Evolutionary conservation across 2,329 filamentous ascomycete species (phyloP).

Genomic region (Biscogniauxia sp.): DNA sequence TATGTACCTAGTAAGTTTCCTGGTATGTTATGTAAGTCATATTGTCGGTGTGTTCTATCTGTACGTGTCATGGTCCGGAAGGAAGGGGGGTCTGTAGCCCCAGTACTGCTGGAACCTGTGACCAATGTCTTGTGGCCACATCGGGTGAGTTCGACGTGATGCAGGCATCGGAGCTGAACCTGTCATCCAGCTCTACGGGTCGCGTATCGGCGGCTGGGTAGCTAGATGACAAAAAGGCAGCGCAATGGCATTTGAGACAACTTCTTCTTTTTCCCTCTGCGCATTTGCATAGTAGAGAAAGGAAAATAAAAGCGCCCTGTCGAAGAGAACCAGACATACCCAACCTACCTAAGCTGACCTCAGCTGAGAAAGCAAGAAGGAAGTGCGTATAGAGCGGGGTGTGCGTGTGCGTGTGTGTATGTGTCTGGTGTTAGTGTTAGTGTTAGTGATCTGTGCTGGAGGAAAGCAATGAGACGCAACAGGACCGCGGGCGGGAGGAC

Average conservation of each 20-base stretch:
- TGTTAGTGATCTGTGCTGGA: background rate
- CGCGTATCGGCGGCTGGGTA: background rate
- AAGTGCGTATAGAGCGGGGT: too few species aligned
- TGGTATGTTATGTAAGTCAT: background rate
- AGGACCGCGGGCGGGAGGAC: background rate
- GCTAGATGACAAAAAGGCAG: background rate
- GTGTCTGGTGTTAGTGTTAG: too few species aligned
- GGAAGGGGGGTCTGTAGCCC: background rate
- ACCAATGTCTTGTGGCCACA: conserved; percentile 1
- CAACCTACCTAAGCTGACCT: too few species aligned
- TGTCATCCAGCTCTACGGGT: background rate
- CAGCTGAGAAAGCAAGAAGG: too few species aligned
- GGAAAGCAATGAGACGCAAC: background rate
- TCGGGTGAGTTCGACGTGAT: background rate
- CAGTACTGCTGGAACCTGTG: background rate
- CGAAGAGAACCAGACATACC: too few species aligned
- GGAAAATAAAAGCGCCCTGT: too few species aligned
- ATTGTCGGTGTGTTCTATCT: background rate
- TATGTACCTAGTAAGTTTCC: background rate
- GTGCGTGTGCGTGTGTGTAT: too few species aligned
- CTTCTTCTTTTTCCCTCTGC: background rate
- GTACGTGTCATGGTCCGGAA: background rate
- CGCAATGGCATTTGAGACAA: background rate
- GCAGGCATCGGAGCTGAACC: background rate
- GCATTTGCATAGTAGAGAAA: too few species aligned